phyloP scores from a whole-genome alignment of 192 early-diverging fungal genomes.

The Gigaspora rosea region DNA sequence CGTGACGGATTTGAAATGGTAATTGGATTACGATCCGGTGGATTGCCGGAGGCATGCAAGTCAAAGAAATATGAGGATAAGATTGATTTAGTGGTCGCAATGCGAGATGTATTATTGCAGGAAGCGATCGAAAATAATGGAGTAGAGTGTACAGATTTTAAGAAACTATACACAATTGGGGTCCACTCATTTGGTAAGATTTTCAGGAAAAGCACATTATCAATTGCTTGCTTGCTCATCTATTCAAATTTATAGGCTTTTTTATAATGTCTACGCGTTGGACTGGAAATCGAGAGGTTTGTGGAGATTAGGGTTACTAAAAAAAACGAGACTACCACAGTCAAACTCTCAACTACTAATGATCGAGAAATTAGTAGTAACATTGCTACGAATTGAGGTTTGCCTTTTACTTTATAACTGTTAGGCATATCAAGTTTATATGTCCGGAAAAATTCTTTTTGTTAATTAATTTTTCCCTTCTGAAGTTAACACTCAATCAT shows the following conservation, averaged over 20 bases:
- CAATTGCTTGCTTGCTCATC: not conserved
- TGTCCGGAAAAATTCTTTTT: too few relatives aligned
- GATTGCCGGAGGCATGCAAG: conserved; percentile 19
- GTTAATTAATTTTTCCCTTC: too few relatives aligned
- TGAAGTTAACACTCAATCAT: not conserved
- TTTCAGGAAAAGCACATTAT: not conserved
- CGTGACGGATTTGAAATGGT: conserved; percentile 16
- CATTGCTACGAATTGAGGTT: conserved; percentile 7
- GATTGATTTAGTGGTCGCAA: conserved; percentile 20
- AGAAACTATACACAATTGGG: conserved; percentile 20
- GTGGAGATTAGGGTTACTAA: conserved; percentile 10
- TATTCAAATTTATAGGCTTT: conserved; percentile 18
- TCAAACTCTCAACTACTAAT: conserved; percentile 13
- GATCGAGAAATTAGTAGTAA: conserved; percentile 2
- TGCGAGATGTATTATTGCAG: conserved; percentile 20
- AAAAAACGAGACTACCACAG: conserved; percentile 5
- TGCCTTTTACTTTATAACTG: not conserved
- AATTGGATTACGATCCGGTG: conserved; percentile 26
- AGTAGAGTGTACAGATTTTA: conserved; percentile 14
- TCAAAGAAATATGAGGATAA: conserved; percentile 29
- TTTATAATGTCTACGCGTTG: conserved; percentile 10
- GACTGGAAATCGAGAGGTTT: conserved; percentile 12
- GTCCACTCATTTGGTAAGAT: conserved; percentile 12
- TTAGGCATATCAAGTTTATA: too few relatives aligned
- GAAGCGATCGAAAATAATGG: conserved; percentile 22